Evolutionary conservation across 73 alveolate genomes (phyloP).

Genomic region (Halteria grandinella): DNA sequence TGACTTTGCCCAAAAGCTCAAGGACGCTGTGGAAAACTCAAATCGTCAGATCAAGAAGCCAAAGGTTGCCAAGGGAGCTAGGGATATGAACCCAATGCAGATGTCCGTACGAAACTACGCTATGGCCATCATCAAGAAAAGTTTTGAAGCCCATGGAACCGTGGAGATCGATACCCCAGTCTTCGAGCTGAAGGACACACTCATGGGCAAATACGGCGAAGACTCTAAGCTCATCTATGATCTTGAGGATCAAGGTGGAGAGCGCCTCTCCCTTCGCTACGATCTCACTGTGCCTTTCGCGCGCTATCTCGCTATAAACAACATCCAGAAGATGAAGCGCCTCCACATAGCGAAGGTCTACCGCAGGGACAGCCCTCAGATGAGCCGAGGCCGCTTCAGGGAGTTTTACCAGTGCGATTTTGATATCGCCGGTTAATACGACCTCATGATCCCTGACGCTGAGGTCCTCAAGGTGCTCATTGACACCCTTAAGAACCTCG

Average conservation of each 20-base stretch:
- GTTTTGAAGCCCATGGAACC: slow-evolving; percentile 86
- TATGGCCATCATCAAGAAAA: slow-evolving; percentile 64
- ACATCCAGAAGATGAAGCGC: slow-evolving; percentile 78
- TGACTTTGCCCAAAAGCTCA: background rate
- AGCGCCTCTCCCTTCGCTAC: slow-evolving; percentile 82
- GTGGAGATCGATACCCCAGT: slow-evolving; percentile 95
- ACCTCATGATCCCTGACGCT: slow-evolving; percentile 79
- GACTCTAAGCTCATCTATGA: slow-evolving; percentile 87
- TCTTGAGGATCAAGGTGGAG: slow-evolving; percentile 93
- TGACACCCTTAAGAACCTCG: too few species aligned
- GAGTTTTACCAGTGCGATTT: slow-evolving; percentile 93
- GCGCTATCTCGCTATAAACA: slow-evolving; percentile 76
- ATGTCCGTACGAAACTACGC: slow-evolving; percentile 85
- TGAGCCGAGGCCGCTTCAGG: slow-evolving; percentile 88
- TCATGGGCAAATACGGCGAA: slow-evolving; percentile 88
- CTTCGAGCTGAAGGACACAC: slow-evolving; percentile 83
- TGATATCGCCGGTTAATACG: slow-evolving; percentile 87
- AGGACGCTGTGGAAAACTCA: background rate
- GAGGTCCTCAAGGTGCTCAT: too few species aligned
- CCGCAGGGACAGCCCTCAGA: slow-evolving; percentile 91
- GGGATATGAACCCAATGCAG: slow-evolving; percentile 84
- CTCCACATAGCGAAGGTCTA: slow-evolving; percentile 93
- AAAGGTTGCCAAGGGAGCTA: slow-evolving; percentile 86
- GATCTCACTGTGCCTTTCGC: slow-evolving; percentile 96
- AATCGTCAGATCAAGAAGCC: slow-evolving; percentile 70